A percentile compares a stretch with the other conserved stretches of the same genome.
Evolutionary conservation across 2,329 filamentous ascomycete genomes (phyloP).

Genomic region (Metarhizium brunneum): DNA sequence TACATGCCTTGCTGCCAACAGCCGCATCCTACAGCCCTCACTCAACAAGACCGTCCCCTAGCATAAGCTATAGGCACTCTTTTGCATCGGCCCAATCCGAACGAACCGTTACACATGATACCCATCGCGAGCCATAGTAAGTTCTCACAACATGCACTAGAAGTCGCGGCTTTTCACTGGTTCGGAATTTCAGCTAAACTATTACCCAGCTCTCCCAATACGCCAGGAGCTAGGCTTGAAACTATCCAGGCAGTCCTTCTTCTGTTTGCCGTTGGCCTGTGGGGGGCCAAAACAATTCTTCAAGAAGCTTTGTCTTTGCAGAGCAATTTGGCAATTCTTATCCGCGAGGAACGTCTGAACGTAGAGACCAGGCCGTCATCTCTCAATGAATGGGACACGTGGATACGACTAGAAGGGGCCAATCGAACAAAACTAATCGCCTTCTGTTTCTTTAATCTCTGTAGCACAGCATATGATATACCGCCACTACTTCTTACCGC

Average conservation of each 20-base stretch:
- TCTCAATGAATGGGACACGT: constrained; percentile 47
- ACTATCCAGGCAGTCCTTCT: constrained; percentile 56
- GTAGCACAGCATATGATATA: constrained; percentile 53
- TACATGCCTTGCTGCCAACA: constrained; percentile 47
- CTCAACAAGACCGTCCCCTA: constrained; percentile 49
- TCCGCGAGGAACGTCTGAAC: constrained; percentile 48
- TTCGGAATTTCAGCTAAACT: neutral
- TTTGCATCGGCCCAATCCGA: constrained; percentile 51
- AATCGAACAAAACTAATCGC: constrained; percentile 51
- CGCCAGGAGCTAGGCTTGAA: constrained; percentile 49
- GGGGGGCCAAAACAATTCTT: constrained; percentile 51
- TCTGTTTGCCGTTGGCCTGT: constrained; percentile 50
- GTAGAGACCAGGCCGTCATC: constrained; percentile 37
- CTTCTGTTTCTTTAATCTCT: constrained; percentile 55
- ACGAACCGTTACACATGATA: constrained; percentile 46
- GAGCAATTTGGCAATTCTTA: constrained; percentile 46
- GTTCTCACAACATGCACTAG: constrained; percentile 15
- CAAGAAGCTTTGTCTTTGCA: constrained; percentile 51
- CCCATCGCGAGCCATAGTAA: constrained; percentile 51
- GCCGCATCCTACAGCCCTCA: constrained; percentile 50
- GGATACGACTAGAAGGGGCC: constrained; percentile 47
- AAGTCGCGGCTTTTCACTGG: neutral
- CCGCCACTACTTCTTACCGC: constrained; percentile 49
- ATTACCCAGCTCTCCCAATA: constrained; percentile 44
- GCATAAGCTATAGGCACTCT: constrained; percentile 46